Evolutionary conservation across 305 asterid genomes (phyloP).

Genomic region (Solanum hybrid): DNA sequence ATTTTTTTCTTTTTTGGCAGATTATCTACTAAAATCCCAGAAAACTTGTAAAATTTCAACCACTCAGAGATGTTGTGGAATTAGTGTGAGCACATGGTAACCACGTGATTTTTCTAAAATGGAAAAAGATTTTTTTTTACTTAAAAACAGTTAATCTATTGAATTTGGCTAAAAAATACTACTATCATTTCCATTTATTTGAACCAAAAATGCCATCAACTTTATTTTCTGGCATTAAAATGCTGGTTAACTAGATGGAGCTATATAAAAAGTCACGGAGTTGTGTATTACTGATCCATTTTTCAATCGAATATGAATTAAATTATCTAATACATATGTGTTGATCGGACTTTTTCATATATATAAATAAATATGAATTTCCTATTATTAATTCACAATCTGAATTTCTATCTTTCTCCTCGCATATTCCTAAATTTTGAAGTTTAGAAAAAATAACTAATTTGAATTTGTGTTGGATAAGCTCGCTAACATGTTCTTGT

Average conservation of each 20-base stretch:
- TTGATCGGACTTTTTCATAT: background rate
- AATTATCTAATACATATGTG: background rate
- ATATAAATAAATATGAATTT: background rate
- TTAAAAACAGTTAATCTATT: background rate
- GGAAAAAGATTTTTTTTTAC: background rate
- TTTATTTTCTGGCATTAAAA: background rate
- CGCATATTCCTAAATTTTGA: background rate
- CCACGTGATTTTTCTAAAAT: background rate
- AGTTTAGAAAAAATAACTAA: background rate
- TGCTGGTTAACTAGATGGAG: background rate
- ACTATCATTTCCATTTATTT: background rate
- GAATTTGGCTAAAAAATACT: background rate
- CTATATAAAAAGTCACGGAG: background rate
- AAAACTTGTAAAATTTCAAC: background rate
- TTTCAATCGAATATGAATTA: background rate
- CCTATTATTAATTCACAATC: background rate
- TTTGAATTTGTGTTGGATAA: background rate
- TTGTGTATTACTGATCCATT: background rate
- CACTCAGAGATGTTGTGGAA: background rate
- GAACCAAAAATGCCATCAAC: background rate
- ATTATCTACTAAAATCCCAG: background rate
- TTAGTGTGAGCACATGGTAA: background rate
- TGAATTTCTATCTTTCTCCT: background rate
- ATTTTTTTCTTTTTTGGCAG: background rate
- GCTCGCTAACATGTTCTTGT: background rate